Evolutionary conservation across 768 basidiomycete species (phyloP), one percentile per base, ranked within the genome.

Genomic region (Leccinum boreale): DNA sequence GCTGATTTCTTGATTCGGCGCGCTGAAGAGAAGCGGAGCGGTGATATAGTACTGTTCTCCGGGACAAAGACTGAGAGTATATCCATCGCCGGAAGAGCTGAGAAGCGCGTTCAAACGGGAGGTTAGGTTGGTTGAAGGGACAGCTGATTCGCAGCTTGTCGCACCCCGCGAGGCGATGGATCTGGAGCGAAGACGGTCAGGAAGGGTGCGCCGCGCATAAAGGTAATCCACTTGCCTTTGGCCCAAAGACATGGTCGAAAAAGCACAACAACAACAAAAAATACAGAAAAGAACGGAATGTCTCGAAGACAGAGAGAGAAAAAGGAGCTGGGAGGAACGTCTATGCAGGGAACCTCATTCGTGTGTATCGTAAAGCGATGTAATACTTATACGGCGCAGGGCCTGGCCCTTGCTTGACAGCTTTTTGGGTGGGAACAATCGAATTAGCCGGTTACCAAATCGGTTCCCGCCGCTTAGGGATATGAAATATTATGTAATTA

Each of bases 1-100:
- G 62, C 84, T 89, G 49, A 94, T 92, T 73, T 94, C 92, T 72
- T 94, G 87, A 63, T 85, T 77, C 0, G 81, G 77, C 11, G 84
- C 80, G 0, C 84, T 77, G 63, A 91, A 92, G 31, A 79, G 71
- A 51, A 94, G 78, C 1, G 89, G 85, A 3, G 83, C 80, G 53
- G 82, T 78, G 59, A 93, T 81, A 59, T 79, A 58, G 66, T 94
- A 94, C 50, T 79, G 73, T 53, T 79, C 70, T 29, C 75, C 72
- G 2, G 84, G 84, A 71, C 92, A 94, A 3, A 94, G 78, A 14
- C 73, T 75, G 5, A 94, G 79, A 6, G 77, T 75, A 68, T 84
- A 93, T 24, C 85, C 86, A 45, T 81, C 67, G 12, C 89, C 87
- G 19, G 85, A 85, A 5, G 84, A 80, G 57, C 81, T 83, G 47